Percentiles rank a stretch among this genome's conserved stretches.
These are phyloP conservation scores for Ogataea glucozyma DNA, from an alignment of 805 yeast genomes.

Conservation along the genomic window DNA sequence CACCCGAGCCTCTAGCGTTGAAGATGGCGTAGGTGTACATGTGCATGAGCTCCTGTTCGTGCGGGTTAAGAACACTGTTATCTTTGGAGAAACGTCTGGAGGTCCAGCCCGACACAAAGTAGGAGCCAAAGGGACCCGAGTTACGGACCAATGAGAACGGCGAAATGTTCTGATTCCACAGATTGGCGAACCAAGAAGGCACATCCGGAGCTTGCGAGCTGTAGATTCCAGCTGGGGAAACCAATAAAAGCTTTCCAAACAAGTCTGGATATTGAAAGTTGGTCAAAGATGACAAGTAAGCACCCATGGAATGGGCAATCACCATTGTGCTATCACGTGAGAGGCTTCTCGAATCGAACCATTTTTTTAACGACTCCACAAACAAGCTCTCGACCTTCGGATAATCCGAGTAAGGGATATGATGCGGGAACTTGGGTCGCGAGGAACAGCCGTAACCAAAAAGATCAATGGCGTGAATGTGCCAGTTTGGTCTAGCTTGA, in stretches of 20 bases:
- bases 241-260: conserved; percentile 69
- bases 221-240: conserved; percentile 88
- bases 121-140: conserved; percentile 81
- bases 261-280: conserved; percentile 60
- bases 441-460: conserved; percentile 91
- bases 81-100: conserved; percentile 68
- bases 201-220: conserved; percentile 48
- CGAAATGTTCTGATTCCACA: conserved; percentile 79
- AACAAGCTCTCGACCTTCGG: conserved; percentile 61
- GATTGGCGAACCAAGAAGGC: conserved; percentile 73
- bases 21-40: conserved; percentile 81
- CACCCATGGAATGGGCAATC: conserved; percentile 93
- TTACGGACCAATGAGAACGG: conserved; percentile 82
- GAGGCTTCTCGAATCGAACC: conserved; percentile 52
- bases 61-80: conserved; percentile 35
- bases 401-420: conserved; percentile 40
- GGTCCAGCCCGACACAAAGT: conserved; percentile 88
- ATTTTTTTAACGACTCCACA: conserved; percentile 59
- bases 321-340: conserved; percentile 49
- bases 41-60: conserved; percentile 60
- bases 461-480: conserved; percentile 82
- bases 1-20: conserved; percentile 88
- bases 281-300: conserved; percentile 72
- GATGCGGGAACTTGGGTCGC: conserved; percentile 63
- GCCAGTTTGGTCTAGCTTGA: conserved; percentile 49